Conservation (phyloP, 108 stramenopile genomes). For the Pseudonitzschia delicatissima region DNA sequence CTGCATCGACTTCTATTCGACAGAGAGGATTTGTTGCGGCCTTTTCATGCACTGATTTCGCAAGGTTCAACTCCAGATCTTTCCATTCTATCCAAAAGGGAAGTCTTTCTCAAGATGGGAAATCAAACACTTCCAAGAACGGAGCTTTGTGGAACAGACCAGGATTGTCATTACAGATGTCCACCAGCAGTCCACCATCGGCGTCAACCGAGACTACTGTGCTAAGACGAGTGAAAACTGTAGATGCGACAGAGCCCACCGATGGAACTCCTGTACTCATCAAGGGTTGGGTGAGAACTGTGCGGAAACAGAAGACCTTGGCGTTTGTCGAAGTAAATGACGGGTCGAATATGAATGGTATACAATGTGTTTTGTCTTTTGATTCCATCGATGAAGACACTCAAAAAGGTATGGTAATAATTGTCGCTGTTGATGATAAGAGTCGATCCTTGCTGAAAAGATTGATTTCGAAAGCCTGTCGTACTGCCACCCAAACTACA, state of each 20-base stretch:
- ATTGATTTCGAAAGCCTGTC: neutral
- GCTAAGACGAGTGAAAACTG: slow-evolving; percentile 65
- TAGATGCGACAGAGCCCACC: slow-evolving; percentile 55
- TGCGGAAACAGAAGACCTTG: slow-evolving; percentile 95
- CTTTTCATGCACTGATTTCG: neutral
- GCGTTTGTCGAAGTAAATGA: slow-evolving; percentile 98
- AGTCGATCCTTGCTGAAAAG: neutral
- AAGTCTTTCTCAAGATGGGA: neutral
- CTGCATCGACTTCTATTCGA: neutral
- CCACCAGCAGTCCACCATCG: slow-evolving; percentile 1
- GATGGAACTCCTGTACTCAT: slow-evolving; percentile 69
- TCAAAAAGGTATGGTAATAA: slow-evolving; percentile 45
- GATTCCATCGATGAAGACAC: slow-evolving; percentile 64
- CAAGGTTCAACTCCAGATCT: neutral
- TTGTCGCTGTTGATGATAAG: neutral
- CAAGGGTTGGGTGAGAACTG: slow-evolving; percentile 97
- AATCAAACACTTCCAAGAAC: neutral
- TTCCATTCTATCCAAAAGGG: neutral
- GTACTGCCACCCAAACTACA: too few species aligned
- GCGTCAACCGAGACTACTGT: slow-evolving; percentile 5
- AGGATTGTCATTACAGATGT: neutral
- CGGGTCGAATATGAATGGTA: slow-evolving; percentile 88
- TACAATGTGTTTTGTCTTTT: slow-evolving; percentile 88
- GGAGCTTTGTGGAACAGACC: neutral
- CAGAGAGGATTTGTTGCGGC: neutral